Conservation (phyloP, 371 early-diverging fungal genomes). For the Funneliformis caledonium region DNA sequence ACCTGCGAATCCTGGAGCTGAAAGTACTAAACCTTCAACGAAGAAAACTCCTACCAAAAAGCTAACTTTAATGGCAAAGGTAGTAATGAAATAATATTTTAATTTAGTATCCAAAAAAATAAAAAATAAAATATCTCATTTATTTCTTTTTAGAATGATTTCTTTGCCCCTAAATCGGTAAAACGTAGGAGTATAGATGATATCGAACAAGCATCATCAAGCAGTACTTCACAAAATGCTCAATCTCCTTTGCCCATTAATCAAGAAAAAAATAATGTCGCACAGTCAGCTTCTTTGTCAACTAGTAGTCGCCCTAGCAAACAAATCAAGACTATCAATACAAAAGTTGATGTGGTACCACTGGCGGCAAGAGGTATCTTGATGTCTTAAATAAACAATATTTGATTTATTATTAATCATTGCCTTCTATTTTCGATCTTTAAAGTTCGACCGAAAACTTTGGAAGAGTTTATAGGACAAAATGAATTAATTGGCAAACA, state of each 20-base stretch:
- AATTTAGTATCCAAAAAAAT: not conserved
- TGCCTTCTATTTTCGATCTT: not conserved
- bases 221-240: not conserved
- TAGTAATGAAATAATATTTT: not conserved
- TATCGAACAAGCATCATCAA: not conserved
- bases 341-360: not conserved
- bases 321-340: conserved; percentile 13
- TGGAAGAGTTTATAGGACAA: conserved; percentile 80
- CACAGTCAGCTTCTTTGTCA: not conserved
- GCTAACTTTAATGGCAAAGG: not conserved
- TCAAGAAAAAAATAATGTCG: not conserved
- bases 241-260: not conserved
- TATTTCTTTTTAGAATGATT: not conserved
- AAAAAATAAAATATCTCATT: not conserved
- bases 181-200: conserved; percentile 8
- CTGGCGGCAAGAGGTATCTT: conserved; percentile 13
- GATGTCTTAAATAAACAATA: not conserved
- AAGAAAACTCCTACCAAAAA: not conserved
- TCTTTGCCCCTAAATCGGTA: not conserved
- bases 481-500: conserved; percentile 66
- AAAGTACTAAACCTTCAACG: not conserved
- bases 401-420: not conserved
- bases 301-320: not conserved
- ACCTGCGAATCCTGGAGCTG: conserved; percentile 14
- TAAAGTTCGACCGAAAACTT: conserved; percentile 63